These are phyloP conservation scores for Eucalyptus leucophloia DNA, from an alignment of 345 rosid species.

Conservation along the genomic window DNA sequence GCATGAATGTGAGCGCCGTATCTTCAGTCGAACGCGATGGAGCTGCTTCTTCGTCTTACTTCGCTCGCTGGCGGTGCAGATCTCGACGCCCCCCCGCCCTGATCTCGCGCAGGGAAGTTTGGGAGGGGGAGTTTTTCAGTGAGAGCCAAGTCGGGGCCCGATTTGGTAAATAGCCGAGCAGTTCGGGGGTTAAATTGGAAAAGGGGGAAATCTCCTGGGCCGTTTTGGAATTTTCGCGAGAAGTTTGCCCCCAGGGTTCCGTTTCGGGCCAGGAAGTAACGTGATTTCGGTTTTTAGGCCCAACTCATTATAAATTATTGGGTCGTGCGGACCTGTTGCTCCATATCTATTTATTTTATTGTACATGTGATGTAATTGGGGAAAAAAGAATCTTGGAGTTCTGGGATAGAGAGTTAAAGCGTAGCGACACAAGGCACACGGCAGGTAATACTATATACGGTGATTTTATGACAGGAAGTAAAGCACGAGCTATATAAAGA, in stretches of 20 bases:
- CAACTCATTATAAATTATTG: background rate
- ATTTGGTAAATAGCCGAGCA: background rate
- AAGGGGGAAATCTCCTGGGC: background rate
- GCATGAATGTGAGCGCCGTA: background rate
- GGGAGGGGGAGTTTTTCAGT: background rate
- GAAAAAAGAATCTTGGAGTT: background rate
- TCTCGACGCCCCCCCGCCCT: background rate
- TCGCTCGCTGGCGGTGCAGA: background rate
- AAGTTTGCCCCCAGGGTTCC: background rate
- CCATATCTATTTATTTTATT: background rate
- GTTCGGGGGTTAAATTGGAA: background rate
- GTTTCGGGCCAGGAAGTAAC: background rate
- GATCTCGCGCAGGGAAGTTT: background rate
- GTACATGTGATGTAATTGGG: too few species aligned
- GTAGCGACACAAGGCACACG: background rate
- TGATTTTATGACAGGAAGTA: fast-evolving
- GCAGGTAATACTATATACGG: fast-evolving
- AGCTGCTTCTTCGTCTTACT: background rate
- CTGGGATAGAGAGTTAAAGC: background rate
- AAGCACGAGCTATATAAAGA: background rate
- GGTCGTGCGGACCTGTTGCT: background rate
- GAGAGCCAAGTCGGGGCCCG: background rate
- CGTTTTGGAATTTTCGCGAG: background rate
- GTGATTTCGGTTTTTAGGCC: background rate
- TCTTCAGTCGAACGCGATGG: background rate